Evolutionary conservation across 139 green algal genomes (phyloP).

Genomic region (Haematococcus lacustris): DNA sequence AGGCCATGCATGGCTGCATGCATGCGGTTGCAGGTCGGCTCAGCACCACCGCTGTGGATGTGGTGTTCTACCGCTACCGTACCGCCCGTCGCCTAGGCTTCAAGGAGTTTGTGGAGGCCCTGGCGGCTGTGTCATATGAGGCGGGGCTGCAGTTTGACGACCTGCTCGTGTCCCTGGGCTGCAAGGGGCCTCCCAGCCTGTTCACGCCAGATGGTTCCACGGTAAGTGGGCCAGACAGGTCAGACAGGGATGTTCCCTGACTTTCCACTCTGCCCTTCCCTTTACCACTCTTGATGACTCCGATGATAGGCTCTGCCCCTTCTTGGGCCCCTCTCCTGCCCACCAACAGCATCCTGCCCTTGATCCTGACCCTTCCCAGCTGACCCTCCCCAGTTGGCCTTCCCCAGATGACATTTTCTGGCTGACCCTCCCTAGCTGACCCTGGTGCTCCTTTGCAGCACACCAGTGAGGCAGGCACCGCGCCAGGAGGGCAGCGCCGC

Average conservation of each 20-base stretch:
- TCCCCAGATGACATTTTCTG: too few relatives aligned
- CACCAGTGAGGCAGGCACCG: neutral
- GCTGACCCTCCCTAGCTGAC: too few relatives aligned
- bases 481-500: too few relatives aligned
- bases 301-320: too few relatives aligned
- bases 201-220: slow-evolving; percentile 12
- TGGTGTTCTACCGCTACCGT: slow-evolving; percentile 42
- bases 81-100: slow-evolving; percentile 30
- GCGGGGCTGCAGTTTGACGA: slow-evolving; percentile 38
- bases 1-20: too few relatives aligned
- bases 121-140: slow-evolving; percentile 40
- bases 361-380: too few relatives aligned
- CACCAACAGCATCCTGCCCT: too few relatives aligned
- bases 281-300: too few relatives aligned
- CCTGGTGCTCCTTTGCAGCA: neutral
- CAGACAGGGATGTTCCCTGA: too few relatives aligned
- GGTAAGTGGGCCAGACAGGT: slow-evolving; percentile 10
- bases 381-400: too few relatives aligned
- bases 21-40: slow-evolving; percentile 28
- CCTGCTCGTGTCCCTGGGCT: slow-evolving; percentile 25
- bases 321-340: too few relatives aligned
- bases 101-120: slow-evolving; percentile 37
- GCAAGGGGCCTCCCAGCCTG: slow-evolving; percentile 5
- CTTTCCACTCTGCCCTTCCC: too few relatives aligned
- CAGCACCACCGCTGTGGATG: slow-evolving; percentile 35